phyloP scores from a whole-genome alignment of 352 stramenopile species.

The Phytophthora sojae region DNA sequence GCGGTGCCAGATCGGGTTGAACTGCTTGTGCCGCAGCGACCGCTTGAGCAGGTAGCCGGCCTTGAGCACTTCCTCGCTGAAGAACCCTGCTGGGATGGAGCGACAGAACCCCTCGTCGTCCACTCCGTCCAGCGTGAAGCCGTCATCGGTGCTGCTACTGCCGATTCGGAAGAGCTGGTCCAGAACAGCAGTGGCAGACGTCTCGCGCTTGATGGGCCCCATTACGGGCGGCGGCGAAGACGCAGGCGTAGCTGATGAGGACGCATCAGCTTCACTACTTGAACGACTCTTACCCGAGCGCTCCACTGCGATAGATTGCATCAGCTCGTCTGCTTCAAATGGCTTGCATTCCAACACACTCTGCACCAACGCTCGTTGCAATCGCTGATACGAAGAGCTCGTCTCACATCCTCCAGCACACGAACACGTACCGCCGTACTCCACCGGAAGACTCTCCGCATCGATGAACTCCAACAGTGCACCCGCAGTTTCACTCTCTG shows the following conservation, averaged over 20 bases:
- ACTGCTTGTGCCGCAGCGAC: conserved; percentile 89
- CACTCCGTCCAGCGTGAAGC: conserved; percentile 26
- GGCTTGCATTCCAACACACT: conserved; percentile 53
- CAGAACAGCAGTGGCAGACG: conserved; percentile 28
- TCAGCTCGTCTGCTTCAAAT: conserved; percentile 44
- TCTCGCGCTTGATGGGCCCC: conserved; percentile 31
- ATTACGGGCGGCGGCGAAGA: conserved; percentile 16
- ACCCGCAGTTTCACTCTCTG: conserved; percentile 60
- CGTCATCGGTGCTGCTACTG: conserved; percentile 29
- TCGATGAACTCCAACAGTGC: conserved; percentile 70
- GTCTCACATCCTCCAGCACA: conserved; percentile 66
- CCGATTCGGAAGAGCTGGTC: conserved; percentile 35
- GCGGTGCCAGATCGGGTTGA: conserved; percentile 82
- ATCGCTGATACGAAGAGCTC: conserved; percentile 62
- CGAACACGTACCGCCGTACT: conserved; percentile 69
- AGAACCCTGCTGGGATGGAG: conserved; percentile 50
- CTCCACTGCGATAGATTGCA: conserved; percentile 19
- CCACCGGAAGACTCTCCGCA: conserved; percentile 65
- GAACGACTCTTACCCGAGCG: conserved; percentile 29
- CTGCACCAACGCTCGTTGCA: conserved; percentile 56
- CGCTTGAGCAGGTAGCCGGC: conserved; percentile 85
- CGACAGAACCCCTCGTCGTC: conserved; percentile 42
- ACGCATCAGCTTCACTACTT: conserved; percentile 29
- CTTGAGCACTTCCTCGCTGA: conserved; percentile 74
- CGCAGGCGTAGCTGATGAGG: neutral